Evolutionary conservation across 108 stramenopile species (phyloP), one percentile per base, ranked within the genome.

Genomic region (Cyclotella choctawhatcheeana): DNA sequence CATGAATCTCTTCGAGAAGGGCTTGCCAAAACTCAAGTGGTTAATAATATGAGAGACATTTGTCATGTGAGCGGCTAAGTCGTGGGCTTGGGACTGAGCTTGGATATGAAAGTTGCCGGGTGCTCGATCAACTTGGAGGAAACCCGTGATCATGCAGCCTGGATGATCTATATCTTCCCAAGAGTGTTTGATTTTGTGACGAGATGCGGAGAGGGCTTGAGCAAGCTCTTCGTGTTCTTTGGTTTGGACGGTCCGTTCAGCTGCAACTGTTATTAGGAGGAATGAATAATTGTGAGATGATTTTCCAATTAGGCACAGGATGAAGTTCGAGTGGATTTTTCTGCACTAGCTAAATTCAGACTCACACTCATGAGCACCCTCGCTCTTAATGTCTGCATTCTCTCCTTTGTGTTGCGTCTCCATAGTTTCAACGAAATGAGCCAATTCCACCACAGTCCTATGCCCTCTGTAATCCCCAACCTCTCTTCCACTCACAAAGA

Each of bases 81-180:
- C 93, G 74, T 98, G 97, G 34, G 84, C 63, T 25, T 75, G 70
- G 13, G 93, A 94, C 63, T 87, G 85, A 12, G 94, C 94, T 69
- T 96, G 92, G 32, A 99, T 90, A 82, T 97, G 95, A 84, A 99
- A 99, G 72, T 99, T 97, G 0, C 97, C 97, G 13, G 98, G 98
- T 7, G 93, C 95, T n/a, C 98, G 93, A 79, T 98, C 95, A 40
- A 98, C 85, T 5, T 85, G 66, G 48, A 96, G 74, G 56, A 86
- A 78, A 5, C 95, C 95, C 3, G 82, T 62, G 10, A 96, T 30
- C 40, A 84, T 79, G 68, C 97, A 97, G 16, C 92, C 97, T 31
- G 96, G 93, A 76, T 95, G 94, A 10, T 95, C 92, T 14, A 71
- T 81, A 8, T 90, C 87, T 2, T 24, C 40, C 79, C 79, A 81